Conservation (phyloP, 2,329 filamentous ascomycete genomes). For the Thermothelomyces thermophilus region DNA sequence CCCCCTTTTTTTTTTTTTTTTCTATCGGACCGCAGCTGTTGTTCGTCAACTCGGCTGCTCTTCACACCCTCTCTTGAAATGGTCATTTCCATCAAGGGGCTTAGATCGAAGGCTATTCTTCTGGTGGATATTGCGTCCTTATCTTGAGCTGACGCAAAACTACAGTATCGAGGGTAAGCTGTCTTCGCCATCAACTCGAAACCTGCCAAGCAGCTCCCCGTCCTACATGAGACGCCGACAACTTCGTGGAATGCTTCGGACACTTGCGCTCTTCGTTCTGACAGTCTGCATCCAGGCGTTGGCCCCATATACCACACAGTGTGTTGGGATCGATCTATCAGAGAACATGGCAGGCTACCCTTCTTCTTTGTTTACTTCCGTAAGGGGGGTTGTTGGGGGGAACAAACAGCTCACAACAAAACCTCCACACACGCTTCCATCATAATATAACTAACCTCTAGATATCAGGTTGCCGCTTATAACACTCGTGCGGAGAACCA, state of each 20-base stretch:
- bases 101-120: too few relatives aligned
- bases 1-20: neutral
- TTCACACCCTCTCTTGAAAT: too few relatives aligned
- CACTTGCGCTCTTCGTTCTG: neutral
- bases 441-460: conserved; percentile 1
- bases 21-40: too few relatives aligned
- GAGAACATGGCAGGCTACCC: conserved; percentile 50
- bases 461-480: conserved; percentile 45
- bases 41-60: too few relatives aligned
- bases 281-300: conserved; percentile 40
- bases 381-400: too few relatives aligned
- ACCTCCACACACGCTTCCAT: neutral
- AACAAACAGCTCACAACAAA: neutral
- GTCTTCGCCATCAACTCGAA: neutral
- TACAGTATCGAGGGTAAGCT: neutral
- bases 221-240: neutral
- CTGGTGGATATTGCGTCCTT: neutral
- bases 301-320: conserved; percentile 54
- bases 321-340: conserved; percentile 63
- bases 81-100: too few relatives aligned
- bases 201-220: too few relatives aligned
- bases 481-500: conserved; percentile 54
- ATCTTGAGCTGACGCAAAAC: neutral
- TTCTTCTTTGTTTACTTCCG: neutral
- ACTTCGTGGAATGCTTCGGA: neutral